phyloP scores from a whole-genome alignment of 163 green algal genomes.

The Chlorella variabilis region DNA sequence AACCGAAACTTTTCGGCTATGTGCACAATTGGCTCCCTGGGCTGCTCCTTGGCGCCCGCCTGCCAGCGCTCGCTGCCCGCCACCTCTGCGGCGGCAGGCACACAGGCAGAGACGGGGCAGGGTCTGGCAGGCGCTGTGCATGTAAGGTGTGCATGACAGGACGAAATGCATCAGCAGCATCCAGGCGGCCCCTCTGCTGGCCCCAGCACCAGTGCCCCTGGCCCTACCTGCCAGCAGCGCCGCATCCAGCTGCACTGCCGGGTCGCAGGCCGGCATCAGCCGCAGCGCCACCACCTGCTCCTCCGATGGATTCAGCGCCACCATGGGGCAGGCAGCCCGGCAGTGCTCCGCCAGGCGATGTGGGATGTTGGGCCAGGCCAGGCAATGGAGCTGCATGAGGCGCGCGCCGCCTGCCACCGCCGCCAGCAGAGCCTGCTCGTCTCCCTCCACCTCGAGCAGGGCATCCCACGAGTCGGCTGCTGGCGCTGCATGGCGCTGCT shows the following conservation, averaged over 20 bases:
- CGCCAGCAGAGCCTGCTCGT: neutral
- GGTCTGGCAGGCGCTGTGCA: too few species aligned
- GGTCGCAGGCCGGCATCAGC: slow-evolving; percentile 4
- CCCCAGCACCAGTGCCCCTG: neutral
- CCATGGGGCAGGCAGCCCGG: neutral
- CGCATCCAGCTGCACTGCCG: slow-evolving; percentile 2
- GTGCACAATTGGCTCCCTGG: slow-evolving; percentile 1
- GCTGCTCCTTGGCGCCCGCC: neutral
- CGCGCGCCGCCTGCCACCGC: neutral
- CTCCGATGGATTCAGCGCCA: slow-evolving; percentile 10
- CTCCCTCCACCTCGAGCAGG: neutral
- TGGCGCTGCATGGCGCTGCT: neutral
- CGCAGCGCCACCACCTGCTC: neutral
- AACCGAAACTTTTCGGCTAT: slow-evolving; percentile 34
- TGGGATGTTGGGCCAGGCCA: slow-evolving; percentile 23
- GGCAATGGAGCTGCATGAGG: slow-evolving; percentile 15
- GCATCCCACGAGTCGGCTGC: slow-evolving; percentile 33
- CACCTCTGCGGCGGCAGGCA: slow-evolving; percentile 14
- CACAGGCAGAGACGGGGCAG: neutral
- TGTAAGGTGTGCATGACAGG: too few species aligned
- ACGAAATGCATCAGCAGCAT: neutral
- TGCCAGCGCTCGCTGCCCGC: slow-evolving; percentile 14
- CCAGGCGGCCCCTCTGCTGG: too few species aligned
- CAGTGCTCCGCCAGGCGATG: slow-evolving; percentile 2
- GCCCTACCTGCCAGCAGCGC: slow-evolving; percentile 3